phyloP scores from a whole-genome alignment of 2,329 filamentous ascomycete genomes.

The Xylariaceae sp. region DNA sequence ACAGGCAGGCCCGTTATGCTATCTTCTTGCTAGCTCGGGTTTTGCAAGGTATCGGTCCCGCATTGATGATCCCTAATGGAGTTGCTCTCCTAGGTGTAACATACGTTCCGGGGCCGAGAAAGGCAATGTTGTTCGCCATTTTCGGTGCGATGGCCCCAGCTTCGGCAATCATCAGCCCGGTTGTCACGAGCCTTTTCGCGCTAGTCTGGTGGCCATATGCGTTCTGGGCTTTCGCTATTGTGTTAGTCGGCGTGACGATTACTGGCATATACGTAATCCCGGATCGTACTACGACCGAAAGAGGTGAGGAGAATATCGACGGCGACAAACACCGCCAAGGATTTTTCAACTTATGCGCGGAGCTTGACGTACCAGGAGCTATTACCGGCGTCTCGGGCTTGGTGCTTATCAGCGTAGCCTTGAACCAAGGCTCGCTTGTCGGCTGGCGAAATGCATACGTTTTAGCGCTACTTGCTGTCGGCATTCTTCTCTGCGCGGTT shows the following conservation, averaged over 20 bases:
- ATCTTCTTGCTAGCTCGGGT: slow-evolving; percentile 51
- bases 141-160: slow-evolving; percentile 44
- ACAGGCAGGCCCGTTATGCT: slow-evolving; percentile 33
- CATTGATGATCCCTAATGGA: slow-evolving; percentile 60
- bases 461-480: slow-evolving; percentile 57
- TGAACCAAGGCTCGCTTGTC: slow-evolving; percentile 63
- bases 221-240: slow-evolving; percentile 39
- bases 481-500: slow-evolving; percentile 53
- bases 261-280: slow-evolving; percentile 39
- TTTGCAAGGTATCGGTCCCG: slow-evolving; percentile 58
- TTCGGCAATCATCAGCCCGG: slow-evolving; percentile 40
- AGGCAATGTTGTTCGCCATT: slow-evolving; percentile 43
- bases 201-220: slow-evolving; percentile 42
- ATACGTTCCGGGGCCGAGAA: slow-evolving; percentile 49
- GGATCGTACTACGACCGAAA: background rate
- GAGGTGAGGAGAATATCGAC: background rate
- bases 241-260: slow-evolving; percentile 35
- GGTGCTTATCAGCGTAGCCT: slow-evolving; percentile 63
- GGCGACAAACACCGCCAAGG: background rate
- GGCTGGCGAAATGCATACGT: slow-evolving; percentile 61
- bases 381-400: slow-evolving; percentile 57
- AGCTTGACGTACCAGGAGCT: slow-evolving; percentile 41
- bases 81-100: slow-evolving; percentile 58
- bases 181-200: slow-evolving; percentile 39
- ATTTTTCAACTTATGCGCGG: slow-evolving; percentile 32